Evolutionary conservation across 2,329 filamentous ascomycete genomes (phyloP), one percentile per base, ranked within the genome.

Genomic region (Fusarium buxicola): DNA sequence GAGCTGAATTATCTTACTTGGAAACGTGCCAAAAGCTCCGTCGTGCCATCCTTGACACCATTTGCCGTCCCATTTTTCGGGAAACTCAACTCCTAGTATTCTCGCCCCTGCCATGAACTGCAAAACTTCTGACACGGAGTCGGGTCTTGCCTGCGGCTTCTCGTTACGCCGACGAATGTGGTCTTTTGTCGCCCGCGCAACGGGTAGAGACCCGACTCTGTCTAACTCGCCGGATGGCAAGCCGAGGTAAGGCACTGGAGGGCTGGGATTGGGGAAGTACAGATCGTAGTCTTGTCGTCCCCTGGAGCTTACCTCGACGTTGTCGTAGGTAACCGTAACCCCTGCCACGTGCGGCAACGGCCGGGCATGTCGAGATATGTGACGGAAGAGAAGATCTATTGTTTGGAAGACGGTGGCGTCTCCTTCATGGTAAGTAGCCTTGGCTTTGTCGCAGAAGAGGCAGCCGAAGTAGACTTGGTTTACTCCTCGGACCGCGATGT

Each of bases 341-440:
- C 78, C 78, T 0, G 74, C 60, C 8, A 81, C 69, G 0, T 70
- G 55, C 0, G 78, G 74, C 9, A 81, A 65, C 8, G 78, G 78
- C 44, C 77, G 78, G 0, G 77, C 74, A 46, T 81, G 78, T 2
- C 74, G 72, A 2, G 76, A 70, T 0, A 81, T 61, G 50, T 81
- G 78, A 18, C 70, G 72, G 34, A 81, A 66, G 8, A 80, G 73
- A 28, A 75, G 71, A 12, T 78, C 74, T 12, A 74, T 53, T 5
- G 71, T 71, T 3, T 70, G 66, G 58, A 81, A 81, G 5, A 79
- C 77, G 5, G 78, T 81, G 1, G 78, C 77, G 54, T 80, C 78
- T 41, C 74, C 76, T 25, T 79, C 74, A n/a, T 72, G 72, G 3
- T 73, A 66, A 0, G 76, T 77, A 2, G 70, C 55, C 59, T 78